These are phyloP conservation scores for Xylaria sp. DNA, from an alignment of 2,329 filamentous ascomycete species.

Conservation along the genomic window DNA sequence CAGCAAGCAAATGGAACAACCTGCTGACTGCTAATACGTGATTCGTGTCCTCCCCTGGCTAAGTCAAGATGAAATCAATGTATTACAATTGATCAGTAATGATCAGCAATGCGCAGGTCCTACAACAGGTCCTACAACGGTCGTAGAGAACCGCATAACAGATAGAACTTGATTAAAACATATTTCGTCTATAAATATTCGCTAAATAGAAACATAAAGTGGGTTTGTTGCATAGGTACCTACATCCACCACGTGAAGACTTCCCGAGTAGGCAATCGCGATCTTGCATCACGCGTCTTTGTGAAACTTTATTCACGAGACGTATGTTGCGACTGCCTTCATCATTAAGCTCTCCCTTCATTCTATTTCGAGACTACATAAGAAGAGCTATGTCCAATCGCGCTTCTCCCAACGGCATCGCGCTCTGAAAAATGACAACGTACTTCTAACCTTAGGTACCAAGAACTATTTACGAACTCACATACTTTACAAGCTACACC, in stretches of 20 bases:
- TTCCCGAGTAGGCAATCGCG: constrained; percentile 37
- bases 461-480: neutral
- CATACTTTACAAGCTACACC: neutral
- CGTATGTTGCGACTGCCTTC: constrained; percentile 24
- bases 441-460: neutral
- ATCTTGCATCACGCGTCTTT: constrained; percentile 48
- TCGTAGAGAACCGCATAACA: neutral
- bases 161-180: neutral
- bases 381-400: constrained; percentile 7
- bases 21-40: constrained; percentile 1
- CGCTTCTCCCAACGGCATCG: neutral
- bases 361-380: constrained; percentile 27
- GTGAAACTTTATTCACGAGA: constrained; percentile 45
- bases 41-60: constrained; percentile 1
- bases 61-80: neutral
- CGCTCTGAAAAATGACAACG: constrained; percentile 6
- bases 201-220: neutral
- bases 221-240: constrained; percentile 5
- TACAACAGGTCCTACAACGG: neutral
- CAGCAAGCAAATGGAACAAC: constrained; percentile 3
- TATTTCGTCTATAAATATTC: neutral
- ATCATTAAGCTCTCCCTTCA: constrained; percentile 32
- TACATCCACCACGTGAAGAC: constrained; percentile 22
- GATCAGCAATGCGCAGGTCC: neutral
- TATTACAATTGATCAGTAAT: neutral